phyloP scores from a whole-genome alignment of 169 alveolate genomes.

The Eimeria sp. region DNA sequence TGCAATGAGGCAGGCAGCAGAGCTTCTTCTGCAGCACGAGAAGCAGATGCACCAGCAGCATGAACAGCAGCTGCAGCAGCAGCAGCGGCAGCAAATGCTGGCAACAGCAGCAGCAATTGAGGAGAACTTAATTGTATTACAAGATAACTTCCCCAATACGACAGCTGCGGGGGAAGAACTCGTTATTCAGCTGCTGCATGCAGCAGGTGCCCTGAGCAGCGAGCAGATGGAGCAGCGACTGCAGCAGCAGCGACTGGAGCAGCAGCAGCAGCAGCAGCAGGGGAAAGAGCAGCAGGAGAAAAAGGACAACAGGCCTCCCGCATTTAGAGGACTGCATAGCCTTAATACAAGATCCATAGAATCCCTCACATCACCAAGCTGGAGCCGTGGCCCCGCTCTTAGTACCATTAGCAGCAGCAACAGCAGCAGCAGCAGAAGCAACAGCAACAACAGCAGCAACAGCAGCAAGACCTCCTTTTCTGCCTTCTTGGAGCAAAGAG shows the following conservation, averaged over 20 bases:
- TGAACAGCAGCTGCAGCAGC: background rate
- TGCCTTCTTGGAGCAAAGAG: background rate
- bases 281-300: background rate
- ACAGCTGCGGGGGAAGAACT: background rate
- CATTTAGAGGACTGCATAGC: background rate
- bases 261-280: background rate
- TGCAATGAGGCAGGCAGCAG: background rate
- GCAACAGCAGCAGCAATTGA: background rate
- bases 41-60: no score
- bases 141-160: background rate
- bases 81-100: conserved; percentile 2
- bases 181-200: background rate
- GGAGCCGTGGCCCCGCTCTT: no score
- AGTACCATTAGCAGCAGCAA: background rate
- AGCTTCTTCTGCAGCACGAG: no score
- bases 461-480: background rate
- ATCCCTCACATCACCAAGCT: background rate
- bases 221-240: background rate
- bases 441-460: background rate
- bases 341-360: background rate
- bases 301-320: background rate
- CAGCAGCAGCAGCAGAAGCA: background rate
- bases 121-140: background rate
- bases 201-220: background rate
- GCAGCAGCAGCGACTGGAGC: no score